phyloP scores from a whole-genome alignment of 371 early-diverging fungal species.

The Capillidium heterosporum region DNA sequence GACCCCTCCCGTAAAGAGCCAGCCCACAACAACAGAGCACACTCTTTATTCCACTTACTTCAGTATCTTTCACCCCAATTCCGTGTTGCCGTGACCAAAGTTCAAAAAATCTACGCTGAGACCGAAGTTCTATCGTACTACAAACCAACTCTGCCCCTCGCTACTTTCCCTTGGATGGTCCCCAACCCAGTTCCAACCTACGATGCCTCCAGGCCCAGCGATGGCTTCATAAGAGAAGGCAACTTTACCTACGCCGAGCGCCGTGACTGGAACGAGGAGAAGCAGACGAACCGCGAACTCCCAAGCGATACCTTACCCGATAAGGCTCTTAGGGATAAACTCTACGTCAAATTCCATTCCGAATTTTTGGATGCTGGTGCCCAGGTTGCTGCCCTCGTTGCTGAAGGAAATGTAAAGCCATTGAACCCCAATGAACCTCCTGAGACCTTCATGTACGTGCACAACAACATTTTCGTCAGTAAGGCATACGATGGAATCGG shows the following conservation, averaged over 20 bases:
- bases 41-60: slow-evolving; percentile 50
- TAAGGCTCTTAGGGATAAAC: slow-evolving; percentile 67
- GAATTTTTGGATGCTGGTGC: slow-evolving; percentile 87
- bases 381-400: slow-evolving; percentile 65
- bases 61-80: slow-evolving; percentile 53
- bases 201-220: slow-evolving; percentile 46
- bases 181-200: slow-evolving; percentile 27
- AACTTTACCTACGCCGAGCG: slow-evolving; percentile 51
- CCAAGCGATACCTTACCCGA: slow-evolving; percentile 59
- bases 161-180: slow-evolving; percentile 70
- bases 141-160: slow-evolving; percentile 46
- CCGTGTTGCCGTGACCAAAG: slow-evolving; percentile 33
- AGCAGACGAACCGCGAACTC: slow-evolving; percentile 74
- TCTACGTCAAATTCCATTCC: slow-evolving; percentile 59
- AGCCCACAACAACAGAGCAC: slow-evolving; percentile 24
- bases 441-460: slow-evolving; percentile 73
- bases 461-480: slow-evolving; percentile 91
- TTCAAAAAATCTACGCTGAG: slow-evolving; percentile 41
- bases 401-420: slow-evolving; percentile 56
- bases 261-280: slow-evolving; percentile 93
- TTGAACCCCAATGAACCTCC: slow-evolving; percentile 61
- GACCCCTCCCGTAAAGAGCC: slow-evolving; percentile 37
- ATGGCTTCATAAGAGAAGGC: slow-evolving; percentile 38
- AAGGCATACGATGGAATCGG: slow-evolving; percentile 78
- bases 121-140: slow-evolving; percentile 74